Evolutionary conservation across 345 rosid species (phyloP).

Genomic region (Salix dunnii): DNA sequence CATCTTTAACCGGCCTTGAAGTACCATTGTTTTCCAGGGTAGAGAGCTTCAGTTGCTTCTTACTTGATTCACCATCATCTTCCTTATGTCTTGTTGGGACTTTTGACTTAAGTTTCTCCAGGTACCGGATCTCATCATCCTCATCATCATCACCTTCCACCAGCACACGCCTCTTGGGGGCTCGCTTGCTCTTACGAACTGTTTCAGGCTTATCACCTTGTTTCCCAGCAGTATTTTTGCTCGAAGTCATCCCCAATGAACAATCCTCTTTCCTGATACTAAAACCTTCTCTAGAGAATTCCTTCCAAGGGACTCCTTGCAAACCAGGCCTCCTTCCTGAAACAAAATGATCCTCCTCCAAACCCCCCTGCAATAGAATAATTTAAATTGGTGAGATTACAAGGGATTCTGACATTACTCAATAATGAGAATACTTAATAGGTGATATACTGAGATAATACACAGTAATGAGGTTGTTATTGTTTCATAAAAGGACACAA

Average conservation of each 20-base stretch:
- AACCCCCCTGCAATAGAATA: constrained; percentile 48
- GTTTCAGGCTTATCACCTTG: constrained; percentile 55
- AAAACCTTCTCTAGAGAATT: constrained; percentile 54
- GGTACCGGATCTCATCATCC: constrained; percentile 82
- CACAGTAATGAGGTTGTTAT: constrained; percentile 21
- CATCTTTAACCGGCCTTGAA: constrained; percentile 42
- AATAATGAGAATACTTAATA: constrained; percentile 10
- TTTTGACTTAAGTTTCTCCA: constrained; percentile 76
- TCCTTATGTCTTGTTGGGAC: constrained; percentile 37
- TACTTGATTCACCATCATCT: constrained; percentile 53
- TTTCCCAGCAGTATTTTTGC: constrained; percentile 41
- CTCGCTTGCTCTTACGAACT: constrained; percentile 75
- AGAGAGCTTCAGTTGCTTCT: constrained; percentile 59
- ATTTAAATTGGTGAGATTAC: constrained; percentile 23
- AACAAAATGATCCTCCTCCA: constrained; percentile 43
- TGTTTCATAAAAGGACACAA: constrained; percentile 20
- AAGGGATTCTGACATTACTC: constrained; percentile 11
- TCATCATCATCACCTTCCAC: constrained; percentile 63
- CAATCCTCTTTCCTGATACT: constrained; percentile 53
- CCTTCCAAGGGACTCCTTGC: constrained; percentile 76
- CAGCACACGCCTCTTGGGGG: constrained; percentile 55
- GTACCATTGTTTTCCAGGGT: constrained; percentile 42
- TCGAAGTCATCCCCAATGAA: constrained; percentile 42
- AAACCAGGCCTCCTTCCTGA: constrained; percentile 50
- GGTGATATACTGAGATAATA: constrained; percentile 7